Evolutionary conservation across 805 yeast species (phyloP).

Genomic region (Yarrowia sp.): DNA sequence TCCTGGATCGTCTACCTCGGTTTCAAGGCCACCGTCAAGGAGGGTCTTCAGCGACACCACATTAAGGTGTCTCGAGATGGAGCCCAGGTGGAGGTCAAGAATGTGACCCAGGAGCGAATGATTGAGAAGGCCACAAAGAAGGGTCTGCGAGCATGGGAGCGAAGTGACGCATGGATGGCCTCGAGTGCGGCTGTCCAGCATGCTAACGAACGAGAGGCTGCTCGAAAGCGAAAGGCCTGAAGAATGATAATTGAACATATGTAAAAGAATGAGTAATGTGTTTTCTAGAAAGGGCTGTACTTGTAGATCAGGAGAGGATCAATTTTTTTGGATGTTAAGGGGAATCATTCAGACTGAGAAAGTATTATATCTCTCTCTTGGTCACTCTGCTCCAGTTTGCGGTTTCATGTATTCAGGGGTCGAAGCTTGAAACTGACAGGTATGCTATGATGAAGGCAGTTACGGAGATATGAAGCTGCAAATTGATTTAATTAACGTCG

Average conservation of each 20-base stretch:
- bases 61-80: constrained; percentile 38
- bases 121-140: constrained; percentile 36
- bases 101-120: constrained; percentile 36
- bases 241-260: constrained; percentile 1
- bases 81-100: constrained; percentile 36
- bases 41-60: constrained; percentile 29
- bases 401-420: no score
- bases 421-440: no score
- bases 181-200: constrained; percentile 16
- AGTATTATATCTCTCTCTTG: no score
- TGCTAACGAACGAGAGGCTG: constrained; percentile 27
- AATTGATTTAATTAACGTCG: no score
- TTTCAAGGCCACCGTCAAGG: constrained; percentile 35
- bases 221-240: constrained; percentile 28
- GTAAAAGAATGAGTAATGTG: constrained; percentile 2
- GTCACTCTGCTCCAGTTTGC: no score
- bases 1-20: constrained; percentile 18
- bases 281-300: not conserved
- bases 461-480: no score
- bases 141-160: constrained; percentile 34
- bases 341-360: no score
- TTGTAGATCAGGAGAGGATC: no score
- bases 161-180: constrained; percentile 33
- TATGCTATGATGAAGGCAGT: no score
- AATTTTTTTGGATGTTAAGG: no score